These are phyloP conservation scores for Mallotus repandus DNA, from an alignment of 441 rosid species.

Conservation along the genomic window DNA sequence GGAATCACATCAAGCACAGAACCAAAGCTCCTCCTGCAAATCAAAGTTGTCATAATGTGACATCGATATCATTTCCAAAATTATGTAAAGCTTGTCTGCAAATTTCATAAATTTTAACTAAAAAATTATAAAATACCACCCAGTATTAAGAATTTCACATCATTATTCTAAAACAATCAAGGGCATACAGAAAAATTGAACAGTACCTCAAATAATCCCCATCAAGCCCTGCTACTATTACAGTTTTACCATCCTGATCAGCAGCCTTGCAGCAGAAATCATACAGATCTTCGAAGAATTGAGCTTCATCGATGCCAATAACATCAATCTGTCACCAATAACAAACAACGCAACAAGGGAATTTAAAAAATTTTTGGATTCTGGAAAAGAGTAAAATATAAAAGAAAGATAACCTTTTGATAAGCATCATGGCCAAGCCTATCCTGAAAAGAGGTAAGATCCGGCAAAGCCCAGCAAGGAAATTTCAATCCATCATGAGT, in stretches of 20 bases:
- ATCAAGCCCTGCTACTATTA: conserved; percentile 78
- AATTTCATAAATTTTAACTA: no score
- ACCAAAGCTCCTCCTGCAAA: conserved; percentile 73
- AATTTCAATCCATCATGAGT: conserved; percentile 79
- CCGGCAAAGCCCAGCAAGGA: conserved; percentile 78
- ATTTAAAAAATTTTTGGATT: background rate
- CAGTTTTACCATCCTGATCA: conserved; percentile 73
- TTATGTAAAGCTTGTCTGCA: no score
- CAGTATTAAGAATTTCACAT: no score
- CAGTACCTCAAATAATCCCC: conserved; percentile 82
- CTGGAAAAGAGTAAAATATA: no score
- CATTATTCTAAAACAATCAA: no score
- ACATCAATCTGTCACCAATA: conserved; percentile 62
- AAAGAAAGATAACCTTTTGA: conserved; percentile 38
- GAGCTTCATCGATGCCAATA: conserved; percentile 92
- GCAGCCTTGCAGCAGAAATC: conserved; percentile 83
- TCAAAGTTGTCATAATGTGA: background rate
- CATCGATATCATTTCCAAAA: no score
- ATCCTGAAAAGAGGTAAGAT: conserved; percentile 56
- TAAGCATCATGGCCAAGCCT: conserved; percentile 65
- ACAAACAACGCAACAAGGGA: background rate
- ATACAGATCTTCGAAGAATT: conserved; percentile 89
- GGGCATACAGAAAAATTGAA: no score
- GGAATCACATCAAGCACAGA: conserved; percentile 80
- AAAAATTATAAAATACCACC: no score